Evolutionary conservation across 2,329 filamentous ascomycete species (phyloP).

Genomic region (Verticillium nonalfalfae): DNA sequence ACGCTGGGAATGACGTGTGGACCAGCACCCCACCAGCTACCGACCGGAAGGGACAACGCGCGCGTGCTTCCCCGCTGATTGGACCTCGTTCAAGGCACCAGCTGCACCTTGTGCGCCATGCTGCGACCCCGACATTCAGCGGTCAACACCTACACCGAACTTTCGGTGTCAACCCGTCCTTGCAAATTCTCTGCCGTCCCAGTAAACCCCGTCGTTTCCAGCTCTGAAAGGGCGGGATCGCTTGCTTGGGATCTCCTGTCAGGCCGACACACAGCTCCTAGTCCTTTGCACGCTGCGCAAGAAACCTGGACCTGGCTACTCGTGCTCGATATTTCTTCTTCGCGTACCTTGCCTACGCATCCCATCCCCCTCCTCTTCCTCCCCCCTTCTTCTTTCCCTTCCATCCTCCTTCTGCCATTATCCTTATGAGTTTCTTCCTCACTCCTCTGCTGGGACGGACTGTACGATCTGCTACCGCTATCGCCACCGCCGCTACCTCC

Average conservation of each 20-base stretch:
- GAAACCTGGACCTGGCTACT: neutral
- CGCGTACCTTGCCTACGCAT: slow-evolving; percentile 6
- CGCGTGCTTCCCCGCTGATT: slow-evolving; percentile 1
- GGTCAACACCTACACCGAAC: neutral
- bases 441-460: neutral
- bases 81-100: slow-evolving; percentile 1
- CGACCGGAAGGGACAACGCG: neutral
- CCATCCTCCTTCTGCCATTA: neutral
- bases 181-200: neutral
- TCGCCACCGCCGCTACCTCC: neutral
- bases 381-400: neutral
- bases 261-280: slow-evolving; percentile 12
- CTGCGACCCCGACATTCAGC: neutral
- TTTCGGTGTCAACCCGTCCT: neutral
- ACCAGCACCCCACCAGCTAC: neutral
- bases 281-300: neutral
- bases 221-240: neutral
- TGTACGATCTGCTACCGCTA: neutral
- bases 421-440: neutral
- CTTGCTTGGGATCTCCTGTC: slow-evolving; percentile 7
- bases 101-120: slow-evolving; percentile 1
- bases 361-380: neutral
- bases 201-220: neutral
- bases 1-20: neutral
- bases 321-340: neutral